Base-by-base conservation (phyloP, 805 yeast species). In the Sporopachydermia lactativora region DNA sequence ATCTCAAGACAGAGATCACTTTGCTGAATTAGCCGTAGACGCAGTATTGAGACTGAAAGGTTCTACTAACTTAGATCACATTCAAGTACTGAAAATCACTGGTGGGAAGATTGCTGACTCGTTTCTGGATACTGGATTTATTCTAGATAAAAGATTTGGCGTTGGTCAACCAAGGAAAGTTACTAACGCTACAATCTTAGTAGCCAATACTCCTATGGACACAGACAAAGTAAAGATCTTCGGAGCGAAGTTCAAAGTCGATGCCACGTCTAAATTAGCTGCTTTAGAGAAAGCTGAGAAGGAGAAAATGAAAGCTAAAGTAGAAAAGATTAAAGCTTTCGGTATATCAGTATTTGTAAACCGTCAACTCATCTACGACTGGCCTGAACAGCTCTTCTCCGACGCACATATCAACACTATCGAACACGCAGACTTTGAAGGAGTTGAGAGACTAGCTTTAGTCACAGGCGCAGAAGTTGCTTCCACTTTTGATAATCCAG, bases 401-500 rank as follows among this genome's bases (percentile, higher is more conserved):
- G 98, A 89, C 50, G 62, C 85, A 36, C 75, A 77, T 41, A 82
- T 92, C 52, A 88, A 84, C 60, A 77, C 96, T 16, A 85, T 92
- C 47, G 98, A 92, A 61, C 98, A 92, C 57, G 97, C 98, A 13
- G 98, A 92, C 61, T 92, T 92, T 52, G 97, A 84, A 54, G 99
- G 97, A 54, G 84, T 92, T 42, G 98, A 92, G 66, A 77, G 97
- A 58, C 72, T 92, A 49, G 95, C 98, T 2, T 68, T 89, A 35
- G 98, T 86, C 19, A 88, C 97, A 8, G 98, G 98, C 40, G 98
- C 96, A 56, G 97, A 92, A 67, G 96, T 92, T 41, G 95, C 79
- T 2, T 86, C 97, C 4, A 89, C 97, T 2, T 92, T 92, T 58
- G 99, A 92, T 57, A 70, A 78, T 49, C 95, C 97, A 17, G 94